A percentile compares a stretch with the other conserved stretches of the same genome.
Conservation (phyloP, 345 rosid genomes). For the Salix udensis region DNA sequence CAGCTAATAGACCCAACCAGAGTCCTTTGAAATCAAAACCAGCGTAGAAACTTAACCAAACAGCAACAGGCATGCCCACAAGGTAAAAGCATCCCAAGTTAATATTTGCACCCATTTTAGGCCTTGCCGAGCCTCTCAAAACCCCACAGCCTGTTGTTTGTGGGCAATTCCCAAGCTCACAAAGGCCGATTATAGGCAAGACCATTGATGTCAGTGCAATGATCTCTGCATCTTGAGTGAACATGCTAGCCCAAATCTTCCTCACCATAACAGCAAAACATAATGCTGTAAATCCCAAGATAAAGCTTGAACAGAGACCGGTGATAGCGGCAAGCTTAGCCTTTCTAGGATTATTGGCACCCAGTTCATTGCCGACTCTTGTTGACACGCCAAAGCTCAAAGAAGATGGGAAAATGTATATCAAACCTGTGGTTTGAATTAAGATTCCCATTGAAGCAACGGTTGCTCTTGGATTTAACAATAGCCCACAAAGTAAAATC, state of each 20-base stretch:
- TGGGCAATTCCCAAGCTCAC: constrained; percentile 28
- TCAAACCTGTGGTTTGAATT: constrained; percentile 42
- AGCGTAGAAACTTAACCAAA: constrained; percentile 20
- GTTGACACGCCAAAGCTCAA: constrained; percentile 45
- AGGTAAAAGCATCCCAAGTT: constrained; percentile 27
- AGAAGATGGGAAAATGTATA: constrained; percentile 51
- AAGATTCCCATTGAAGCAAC: constrained; percentile 49
- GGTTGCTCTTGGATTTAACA: constrained; percentile 37
- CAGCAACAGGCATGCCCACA: constrained; percentile 27
- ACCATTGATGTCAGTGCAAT: constrained; percentile 27
- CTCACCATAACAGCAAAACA: constrained; percentile 21
- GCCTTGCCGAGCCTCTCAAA: constrained; percentile 25
- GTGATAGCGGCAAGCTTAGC: constrained; percentile 17
- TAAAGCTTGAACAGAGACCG: constrained; percentile 18
- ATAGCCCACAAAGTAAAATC: constrained; percentile 42
- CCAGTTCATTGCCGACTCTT: constrained; percentile 38
- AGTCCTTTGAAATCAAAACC: constrained; percentile 30
- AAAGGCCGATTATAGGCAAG: constrained; percentile 27
- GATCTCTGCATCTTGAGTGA: constrained; percentile 22
- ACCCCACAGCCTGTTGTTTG: constrained; percentile 29
- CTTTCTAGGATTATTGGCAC: constrained; percentile 18
- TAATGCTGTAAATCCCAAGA: constrained; percentile 20
- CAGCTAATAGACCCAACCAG: constrained; percentile 25
- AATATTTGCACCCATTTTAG: constrained; percentile 24
- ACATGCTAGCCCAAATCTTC: constrained; percentile 23